Evolutionary conservation across 768 basidiomycete genomes (phyloP).

Genomic region (Pleurotus eryngii): DNA sequence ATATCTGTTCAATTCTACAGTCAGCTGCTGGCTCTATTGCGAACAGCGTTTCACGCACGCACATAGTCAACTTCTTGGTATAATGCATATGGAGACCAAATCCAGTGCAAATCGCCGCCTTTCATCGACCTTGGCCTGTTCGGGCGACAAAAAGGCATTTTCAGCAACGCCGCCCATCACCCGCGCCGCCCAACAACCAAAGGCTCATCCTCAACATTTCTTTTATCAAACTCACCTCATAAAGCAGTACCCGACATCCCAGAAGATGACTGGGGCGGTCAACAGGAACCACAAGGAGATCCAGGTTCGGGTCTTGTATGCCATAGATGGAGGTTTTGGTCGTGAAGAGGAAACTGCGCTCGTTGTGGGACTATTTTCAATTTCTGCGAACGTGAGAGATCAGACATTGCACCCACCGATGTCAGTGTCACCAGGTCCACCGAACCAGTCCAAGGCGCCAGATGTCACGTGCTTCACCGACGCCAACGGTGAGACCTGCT

Average conservation of each 20-base stretch:
- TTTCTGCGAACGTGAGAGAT: background rate
- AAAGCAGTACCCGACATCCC: conserved; percentile 83
- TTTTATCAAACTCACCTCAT: conserved; percentile 50
- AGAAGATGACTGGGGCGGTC: conserved; percentile 60
- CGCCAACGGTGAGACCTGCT: too few relatives aligned
- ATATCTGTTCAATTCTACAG: conserved; percentile 43
- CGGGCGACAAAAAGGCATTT: background rate
- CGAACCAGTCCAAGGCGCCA: background rate
- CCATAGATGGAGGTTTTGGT: conserved; percentile 28
- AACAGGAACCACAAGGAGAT: conserved; percentile 69
- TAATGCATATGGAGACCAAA: conserved; percentile 80
- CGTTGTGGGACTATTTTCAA: background rate
- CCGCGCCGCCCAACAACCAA: too few relatives aligned
- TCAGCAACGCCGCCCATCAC: too few relatives aligned
- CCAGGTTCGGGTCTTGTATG: conserved; percentile 52
- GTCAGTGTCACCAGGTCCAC: too few relatives aligned
- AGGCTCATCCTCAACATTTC: too few relatives aligned
- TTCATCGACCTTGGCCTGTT: conserved; percentile 79
- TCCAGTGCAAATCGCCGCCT: conserved; percentile 89
- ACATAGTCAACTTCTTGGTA: conserved; percentile 60
- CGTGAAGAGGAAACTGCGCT: background rate
- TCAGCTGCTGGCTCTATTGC: too few relatives aligned
- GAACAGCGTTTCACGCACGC: conserved; percentile 3
- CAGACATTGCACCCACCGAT: too few relatives aligned
- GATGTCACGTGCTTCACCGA: background rate